Conservation (phyloP, 495 filamentous ascomycete species). For the Chaetomidium leptoderma region DNA sequence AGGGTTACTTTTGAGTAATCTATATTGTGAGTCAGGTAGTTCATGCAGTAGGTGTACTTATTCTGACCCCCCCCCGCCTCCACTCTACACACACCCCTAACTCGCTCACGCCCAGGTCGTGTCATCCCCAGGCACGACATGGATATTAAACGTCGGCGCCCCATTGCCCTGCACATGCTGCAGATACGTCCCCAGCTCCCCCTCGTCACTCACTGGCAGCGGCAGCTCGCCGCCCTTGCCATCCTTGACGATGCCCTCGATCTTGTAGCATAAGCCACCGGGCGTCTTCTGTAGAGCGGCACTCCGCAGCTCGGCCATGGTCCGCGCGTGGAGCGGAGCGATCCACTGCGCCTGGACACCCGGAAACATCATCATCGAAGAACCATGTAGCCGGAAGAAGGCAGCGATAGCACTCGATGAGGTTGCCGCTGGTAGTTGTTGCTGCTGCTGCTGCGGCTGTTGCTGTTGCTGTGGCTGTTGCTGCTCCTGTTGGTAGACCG, state of each 20-base stretch:
- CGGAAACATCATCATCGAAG: constrained; percentile 43
- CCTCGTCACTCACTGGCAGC: constrained; percentile 61
- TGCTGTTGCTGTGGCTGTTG: constrained; percentile 8
- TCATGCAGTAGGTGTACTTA: background rate
- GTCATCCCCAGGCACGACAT: constrained; percentile 18
- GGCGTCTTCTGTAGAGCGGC: constrained; percentile 55
- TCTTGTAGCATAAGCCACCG: constrained; percentile 49
- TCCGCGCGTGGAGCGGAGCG: constrained; percentile 50
- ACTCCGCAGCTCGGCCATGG: constrained; percentile 53
- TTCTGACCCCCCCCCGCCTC: background rate
- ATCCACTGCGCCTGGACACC: constrained; percentile 53
- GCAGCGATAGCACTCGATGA: constrained; percentile 46
- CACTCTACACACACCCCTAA: background rate
- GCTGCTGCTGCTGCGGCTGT: constrained; percentile 5
- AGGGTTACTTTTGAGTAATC: background rate
- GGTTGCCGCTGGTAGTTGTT: constrained; percentile 1
- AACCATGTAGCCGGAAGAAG: constrained; percentile 60
- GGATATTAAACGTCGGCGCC: constrained; percentile 64
- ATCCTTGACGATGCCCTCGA: constrained; percentile 65
- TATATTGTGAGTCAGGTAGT: background rate
- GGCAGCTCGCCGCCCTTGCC: constrained; percentile 51
- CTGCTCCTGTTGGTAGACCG: background rate
- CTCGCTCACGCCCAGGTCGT: constrained; percentile 3
- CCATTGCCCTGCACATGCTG: constrained; percentile 53
- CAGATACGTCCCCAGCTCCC: constrained; percentile 66